Evolutionary conservation across 2,329 filamentous ascomycete genomes (phyloP), one percentile per base, ranked within the genome.

Genomic region (Zalaria sp.): DNA sequence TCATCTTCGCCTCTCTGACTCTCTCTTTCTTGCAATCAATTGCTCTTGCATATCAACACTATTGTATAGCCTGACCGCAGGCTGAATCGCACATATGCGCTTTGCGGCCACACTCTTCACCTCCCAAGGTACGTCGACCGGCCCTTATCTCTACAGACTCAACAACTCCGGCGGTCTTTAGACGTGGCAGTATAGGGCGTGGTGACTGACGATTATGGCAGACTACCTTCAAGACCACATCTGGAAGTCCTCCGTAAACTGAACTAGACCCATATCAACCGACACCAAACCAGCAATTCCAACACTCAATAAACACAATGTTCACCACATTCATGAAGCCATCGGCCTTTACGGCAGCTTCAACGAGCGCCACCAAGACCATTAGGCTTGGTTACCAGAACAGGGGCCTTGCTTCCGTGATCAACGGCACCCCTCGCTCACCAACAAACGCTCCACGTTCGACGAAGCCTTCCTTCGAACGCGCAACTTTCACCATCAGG

Each of bases 401-500:
- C 67, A 48, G 58, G 28, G 50, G 43, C 59, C 66, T 81, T 59
- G 79, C 79, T 47, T 81, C 79, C 37, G 75, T 82, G 46, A 72
- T 77, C 53, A 77, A 75, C 52, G 85, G 77, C 65, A 78, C 75
- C 57, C 77, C 79, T 56, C 76, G 83, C 55, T 69, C 74, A 53
- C 79, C 82, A 68, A 77, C 81, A 48, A 56, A 67, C 31, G 66
- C 65, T 18, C 18, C 18, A 18, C 18, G 18, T 18, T 18, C 18
- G 47, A 87, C 80, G 49, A 77, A 80, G 46, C 77, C 77, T 47
- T 75, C 78, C 37, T 75, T 75, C 56, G 81, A 87, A 55, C 75
- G 84, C 55, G 91, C 91, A 49, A 96, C 91, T 45, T 84, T 98
- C 58, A 96, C 89, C 49, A 93, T 98, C 63, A 83, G 83, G 67